A percentile compares a stretch with the other conserved stretches of the same genome.
Evolutionary conservation across 345 rosid species (phyloP).

Genomic region (Hibiscus trionum): DNA sequence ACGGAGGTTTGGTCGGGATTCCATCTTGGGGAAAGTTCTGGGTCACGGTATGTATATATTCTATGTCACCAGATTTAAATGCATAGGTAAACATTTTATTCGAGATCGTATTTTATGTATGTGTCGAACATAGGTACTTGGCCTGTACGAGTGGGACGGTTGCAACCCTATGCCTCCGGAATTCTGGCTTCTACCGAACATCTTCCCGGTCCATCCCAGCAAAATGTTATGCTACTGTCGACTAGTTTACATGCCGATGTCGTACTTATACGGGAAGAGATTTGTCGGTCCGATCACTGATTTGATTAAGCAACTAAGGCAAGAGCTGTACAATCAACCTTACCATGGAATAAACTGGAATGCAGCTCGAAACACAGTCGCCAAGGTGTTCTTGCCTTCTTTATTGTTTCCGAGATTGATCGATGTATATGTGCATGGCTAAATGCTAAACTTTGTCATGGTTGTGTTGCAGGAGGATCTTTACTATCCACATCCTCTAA

Average conservation of each 20-base stretch:
- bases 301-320: slow-evolving; percentile 34
- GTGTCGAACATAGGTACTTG: slow-evolving; percentile 33
- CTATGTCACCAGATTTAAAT: background rate
- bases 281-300: slow-evolving; percentile 49
- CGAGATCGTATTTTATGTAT: background rate
- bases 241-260: slow-evolving; percentile 56
- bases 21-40: slow-evolving; percentile 68
- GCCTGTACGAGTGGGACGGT: slow-evolving; percentile 64
- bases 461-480: slow-evolving; percentile 43
- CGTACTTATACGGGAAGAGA: slow-evolving; percentile 60
- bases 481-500: slow-evolving; percentile 43
- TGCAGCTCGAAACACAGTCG: slow-evolving; percentile 30
- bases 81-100: background rate
- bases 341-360: slow-evolving; percentile 52
- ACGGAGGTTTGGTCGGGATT: slow-evolving; percentile 40
- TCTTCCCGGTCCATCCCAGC: slow-evolving; percentile 36
- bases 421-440: background rate
- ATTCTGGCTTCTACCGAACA: slow-evolving; percentile 47
- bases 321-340: slow-evolving; percentile 45
- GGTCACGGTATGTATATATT: slow-evolving; percentile 43
- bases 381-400: slow-evolving; percentile 15
- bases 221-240: slow-evolving; percentile 52
- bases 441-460: background rate
- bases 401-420: too few relatives aligned
- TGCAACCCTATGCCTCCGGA: slow-evolving; percentile 68